Percentiles rank a stretch among this genome's conserved stretches.
These are phyloP conservation scores for Yamadazyma buinensis DNA, from an alignment of 1,139 yeast genomes.

Conservation along the genomic window DNA sequence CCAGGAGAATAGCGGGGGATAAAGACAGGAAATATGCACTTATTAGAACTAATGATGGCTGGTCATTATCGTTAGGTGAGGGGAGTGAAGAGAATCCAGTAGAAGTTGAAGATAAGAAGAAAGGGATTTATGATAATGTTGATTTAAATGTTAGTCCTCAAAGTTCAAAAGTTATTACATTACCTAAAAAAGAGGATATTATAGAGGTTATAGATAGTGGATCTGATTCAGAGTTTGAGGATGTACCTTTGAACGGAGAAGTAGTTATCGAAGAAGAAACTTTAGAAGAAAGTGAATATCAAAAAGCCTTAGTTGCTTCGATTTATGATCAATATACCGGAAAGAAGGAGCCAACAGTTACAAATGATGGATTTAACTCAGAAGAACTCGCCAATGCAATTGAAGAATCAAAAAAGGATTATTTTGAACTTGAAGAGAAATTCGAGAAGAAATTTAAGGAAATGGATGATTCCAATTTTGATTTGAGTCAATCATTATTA, in stretches of 20 bases:
- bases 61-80: constrained; percentile 66
- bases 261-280: constrained; percentile 19
- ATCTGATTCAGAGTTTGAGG: constrained; percentile 9
- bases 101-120: constrained; percentile 24
- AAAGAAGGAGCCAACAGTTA: constrained; percentile 2
- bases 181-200: background rate
- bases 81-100: constrained; percentile 38
- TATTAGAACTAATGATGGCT: constrained; percentile 77
- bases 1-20: constrained; percentile 79
- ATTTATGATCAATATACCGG: constrained; percentile 30
- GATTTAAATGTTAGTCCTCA: constrained; percentile 1
- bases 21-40: constrained; percentile 73
- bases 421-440: constrained; percentile 12
- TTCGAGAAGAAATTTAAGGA: background rate
- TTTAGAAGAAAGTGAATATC: constrained; percentile 29
- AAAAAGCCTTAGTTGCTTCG: constrained; percentile 34
- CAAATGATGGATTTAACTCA: constrained; percentile 15
- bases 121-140: constrained; percentile 5
- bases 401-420: constrained; percentile 41
- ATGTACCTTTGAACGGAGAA: constrained; percentile 15
- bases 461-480: background rate
- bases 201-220: background rate
- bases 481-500: constrained; percentile 4
- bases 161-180: background rate
- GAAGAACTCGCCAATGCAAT: constrained; percentile 44